phyloP scores from a whole-genome alignment of 805 yeast species.

The Saturnispora galanensis region DNA sequence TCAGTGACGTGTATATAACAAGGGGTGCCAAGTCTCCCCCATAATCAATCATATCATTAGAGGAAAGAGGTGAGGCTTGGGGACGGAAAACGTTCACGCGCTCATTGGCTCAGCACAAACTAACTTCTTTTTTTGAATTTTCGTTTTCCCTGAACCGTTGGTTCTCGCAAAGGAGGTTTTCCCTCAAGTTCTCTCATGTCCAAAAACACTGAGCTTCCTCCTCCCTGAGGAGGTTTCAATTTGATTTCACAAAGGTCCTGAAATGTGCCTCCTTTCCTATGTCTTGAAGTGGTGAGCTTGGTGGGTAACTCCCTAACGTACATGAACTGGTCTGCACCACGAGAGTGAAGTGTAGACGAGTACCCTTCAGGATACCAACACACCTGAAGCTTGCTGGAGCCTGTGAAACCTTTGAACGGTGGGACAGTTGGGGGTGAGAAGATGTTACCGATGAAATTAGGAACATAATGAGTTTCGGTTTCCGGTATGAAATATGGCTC shows the following conservation, averaged over 20 bases:
- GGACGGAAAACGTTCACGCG: background rate
- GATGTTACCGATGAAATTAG: background rate
- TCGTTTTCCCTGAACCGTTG: background rate
- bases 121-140: background rate
- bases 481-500: background rate
- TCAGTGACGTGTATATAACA: background rate
- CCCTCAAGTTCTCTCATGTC: constrained; percentile 35
- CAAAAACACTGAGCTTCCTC: constrained; percentile 32
- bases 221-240: constrained; percentile 26
- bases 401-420: constrained; percentile 5
- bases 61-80: background rate
- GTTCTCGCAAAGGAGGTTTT: constrained; percentile 9
- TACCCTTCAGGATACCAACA: constrained; percentile 38
- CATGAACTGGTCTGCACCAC: constrained; percentile 42
- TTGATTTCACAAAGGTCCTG: constrained; percentile 33
- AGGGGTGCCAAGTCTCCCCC: background rate
- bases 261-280: constrained; percentile 17
- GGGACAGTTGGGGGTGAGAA: background rate
- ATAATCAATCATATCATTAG: background rate
- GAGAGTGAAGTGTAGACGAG: constrained; percentile 38
- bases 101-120: too few species aligned
- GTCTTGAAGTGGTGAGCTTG: constrained; percentile 30
- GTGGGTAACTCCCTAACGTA: constrained; percentile 41
- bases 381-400: constrained; percentile 17
- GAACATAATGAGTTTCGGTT: background rate